A percentile compares a stretch with the other conserved stretches of the same genome.
Conservation (phyloP, 2,329 filamentous ascomycete genomes). For the Exophiala dermatitidis region DNA sequence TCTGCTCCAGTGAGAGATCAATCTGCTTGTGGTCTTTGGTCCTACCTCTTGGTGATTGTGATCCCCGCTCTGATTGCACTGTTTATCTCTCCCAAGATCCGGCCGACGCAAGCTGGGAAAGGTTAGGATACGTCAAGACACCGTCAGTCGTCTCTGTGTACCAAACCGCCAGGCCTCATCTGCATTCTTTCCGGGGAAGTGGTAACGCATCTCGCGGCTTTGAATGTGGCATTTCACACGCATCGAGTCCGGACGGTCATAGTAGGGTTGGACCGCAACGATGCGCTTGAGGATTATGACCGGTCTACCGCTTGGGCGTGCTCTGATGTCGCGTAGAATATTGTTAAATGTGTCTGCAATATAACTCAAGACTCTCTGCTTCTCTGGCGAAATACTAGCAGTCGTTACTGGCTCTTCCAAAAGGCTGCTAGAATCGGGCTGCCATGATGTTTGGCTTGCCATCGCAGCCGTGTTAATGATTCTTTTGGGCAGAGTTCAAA, state of each 20-base stretch:
- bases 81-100: slow-evolving; percentile 51
- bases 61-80: slow-evolving; percentile 43
- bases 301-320: slow-evolving; percentile 27
- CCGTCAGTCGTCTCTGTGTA: slow-evolving; percentile 27
- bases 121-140: slow-evolving; percentile 12
- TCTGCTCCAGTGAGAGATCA: slow-evolving; percentile 33
- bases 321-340: slow-evolving; percentile 18
- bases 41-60: slow-evolving; percentile 51
- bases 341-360: slow-evolving; percentile 21
- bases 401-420: not conserved
- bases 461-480: not conserved
- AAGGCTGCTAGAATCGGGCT: not conserved
- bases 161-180: slow-evolving; percentile 55
- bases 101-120: slow-evolving; percentile 20
- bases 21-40: not conserved
- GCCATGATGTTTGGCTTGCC: not conserved
- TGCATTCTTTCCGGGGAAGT: slow-evolving; percentile 49
- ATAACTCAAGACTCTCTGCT: slow-evolving; percentile 19
- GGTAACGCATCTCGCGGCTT: slow-evolving; percentile 32
- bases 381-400: not conserved
- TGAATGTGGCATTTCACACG: slow-evolving; percentile 23
- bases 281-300: slow-evolving; percentile 25
- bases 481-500: no score
- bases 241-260: slow-evolving; percentile 26
- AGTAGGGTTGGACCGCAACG: slow-evolving; percentile 30